Percentiles rank a stretch among this genome's conserved stretches.
Conservation (phyloP, 768 basidiomycete genomes). For the Ramaria rubella region DNA sequence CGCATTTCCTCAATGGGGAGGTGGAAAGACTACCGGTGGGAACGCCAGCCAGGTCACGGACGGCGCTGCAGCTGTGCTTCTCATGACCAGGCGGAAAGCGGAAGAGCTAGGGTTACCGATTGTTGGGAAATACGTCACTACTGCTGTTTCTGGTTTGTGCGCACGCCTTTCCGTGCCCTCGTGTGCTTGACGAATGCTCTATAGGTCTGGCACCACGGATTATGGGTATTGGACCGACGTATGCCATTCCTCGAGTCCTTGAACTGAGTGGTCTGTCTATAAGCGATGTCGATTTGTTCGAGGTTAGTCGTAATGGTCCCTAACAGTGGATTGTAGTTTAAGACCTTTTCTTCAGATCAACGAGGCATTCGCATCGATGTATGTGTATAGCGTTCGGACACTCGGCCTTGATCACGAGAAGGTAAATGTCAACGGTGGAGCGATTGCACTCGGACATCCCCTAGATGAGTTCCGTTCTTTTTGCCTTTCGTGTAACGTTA, state of each 20-base stretch:
- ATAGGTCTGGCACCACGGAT: slow-evolving; percentile 69
- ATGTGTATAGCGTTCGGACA: slow-evolving; percentile 61
- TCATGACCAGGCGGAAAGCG: slow-evolving; percentile 78
- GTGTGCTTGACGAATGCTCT: neutral
- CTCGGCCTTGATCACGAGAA: slow-evolving; percentile 57
- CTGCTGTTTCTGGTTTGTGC: slow-evolving; percentile 53
- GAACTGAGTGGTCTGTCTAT: slow-evolving; percentile 57
- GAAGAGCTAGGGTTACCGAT: slow-evolving; percentile 66
- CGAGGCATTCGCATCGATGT: slow-evolving; percentile 86
- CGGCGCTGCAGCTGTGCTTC: slow-evolving; percentile 70
- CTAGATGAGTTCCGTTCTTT: slow-evolving; percentile 50
- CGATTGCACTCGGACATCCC: slow-evolving; percentile 81
- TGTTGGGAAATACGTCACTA: slow-evolving; percentile 74
- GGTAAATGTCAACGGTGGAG: slow-evolving; percentile 87
- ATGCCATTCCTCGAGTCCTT: slow-evolving; percentile 77
- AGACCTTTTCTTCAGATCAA: slow-evolving; percentile 53
- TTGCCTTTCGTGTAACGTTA: slow-evolving; percentile 3
- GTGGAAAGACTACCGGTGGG: slow-evolving; percentile 68
- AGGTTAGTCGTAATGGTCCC: slow-evolving; percentile 36
- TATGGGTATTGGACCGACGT: slow-evolving; percentile 83
- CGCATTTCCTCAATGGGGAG: slow-evolving; percentile 82
- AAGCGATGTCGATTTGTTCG: slow-evolving; percentile 72
- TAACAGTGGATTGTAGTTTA: neutral
- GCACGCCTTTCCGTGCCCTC: neutral
- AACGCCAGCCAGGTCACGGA: slow-evolving; percentile 85